Evolutionary conservation across 2,329 filamentous ascomycete species (phyloP).

Genomic region (Trichoderma harzianum): DNA sequence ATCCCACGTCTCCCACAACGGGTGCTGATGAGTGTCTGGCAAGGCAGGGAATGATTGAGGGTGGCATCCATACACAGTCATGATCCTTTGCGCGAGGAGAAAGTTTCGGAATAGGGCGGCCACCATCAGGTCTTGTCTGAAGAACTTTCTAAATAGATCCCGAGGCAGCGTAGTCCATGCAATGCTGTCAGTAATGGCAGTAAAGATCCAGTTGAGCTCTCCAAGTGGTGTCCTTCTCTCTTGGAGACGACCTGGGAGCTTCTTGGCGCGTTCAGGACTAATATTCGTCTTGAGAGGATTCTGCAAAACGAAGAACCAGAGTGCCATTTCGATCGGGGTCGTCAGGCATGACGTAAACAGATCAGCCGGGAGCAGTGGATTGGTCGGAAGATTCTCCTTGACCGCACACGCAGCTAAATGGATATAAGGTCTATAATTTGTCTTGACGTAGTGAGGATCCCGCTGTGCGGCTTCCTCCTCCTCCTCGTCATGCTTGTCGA

Average conservation of each 20-base stretch:
- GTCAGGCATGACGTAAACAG: conserved; percentile 95
- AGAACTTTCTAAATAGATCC: conserved; percentile 91
- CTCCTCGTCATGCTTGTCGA: conserved; percentile 90
- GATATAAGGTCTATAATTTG: conserved; percentile 67
- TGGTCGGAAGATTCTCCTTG: conserved; percentile 91
- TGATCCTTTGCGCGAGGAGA: conserved; percentile 87
- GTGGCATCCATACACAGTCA: conserved; percentile 94
- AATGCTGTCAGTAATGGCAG: conserved; percentile 96
- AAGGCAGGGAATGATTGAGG: conserved; percentile 87
- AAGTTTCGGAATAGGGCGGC: conserved; percentile 96
- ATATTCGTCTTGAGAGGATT: conserved; percentile 71
- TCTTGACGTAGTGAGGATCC: conserved; percentile 81
- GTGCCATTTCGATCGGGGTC: conserved; percentile 94
- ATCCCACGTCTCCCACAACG: conserved; percentile 97
- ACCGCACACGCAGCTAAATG: conserved; percentile 88
- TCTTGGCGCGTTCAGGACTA: conserved; percentile 77
- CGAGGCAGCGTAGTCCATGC: conserved; percentile 94
- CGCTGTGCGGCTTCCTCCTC: conserved; percentile 71
- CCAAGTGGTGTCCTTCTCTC: conserved; percentile 91
- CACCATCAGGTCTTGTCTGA: conserved; percentile 98
- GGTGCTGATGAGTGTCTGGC: conserved; percentile 93
- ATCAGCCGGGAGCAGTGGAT: conserved; percentile 88
- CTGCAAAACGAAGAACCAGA: conserved; percentile 94
- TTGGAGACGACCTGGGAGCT: conserved; percentile 85
- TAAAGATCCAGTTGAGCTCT: conserved; percentile 99